Evolutionary conservation across 352 stramenopile species (phyloP).

Genomic region (Globisporangium viniferum): DNA sequence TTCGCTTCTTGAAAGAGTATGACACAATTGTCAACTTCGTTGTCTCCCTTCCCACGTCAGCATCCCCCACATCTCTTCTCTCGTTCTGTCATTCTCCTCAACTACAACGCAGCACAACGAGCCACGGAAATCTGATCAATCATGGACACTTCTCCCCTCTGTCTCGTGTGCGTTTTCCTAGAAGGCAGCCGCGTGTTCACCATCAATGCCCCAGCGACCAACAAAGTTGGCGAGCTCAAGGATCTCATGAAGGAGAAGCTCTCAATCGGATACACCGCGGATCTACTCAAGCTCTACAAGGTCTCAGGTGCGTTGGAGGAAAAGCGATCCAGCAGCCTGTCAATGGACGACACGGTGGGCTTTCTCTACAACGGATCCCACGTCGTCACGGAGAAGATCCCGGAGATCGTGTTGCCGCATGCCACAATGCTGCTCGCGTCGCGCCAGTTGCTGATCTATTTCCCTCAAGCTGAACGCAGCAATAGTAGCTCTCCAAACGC

Average conservation of each 20-base stretch:
- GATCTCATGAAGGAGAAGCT: not conserved
- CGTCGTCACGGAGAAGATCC: not conserved
- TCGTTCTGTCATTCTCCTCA: not conserved
- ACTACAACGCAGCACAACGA: too few relatives aligned
- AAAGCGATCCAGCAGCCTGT: not conserved
- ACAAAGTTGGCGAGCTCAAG: not conserved
- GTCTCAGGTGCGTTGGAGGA: not conserved
- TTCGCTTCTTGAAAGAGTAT: too few relatives aligned
- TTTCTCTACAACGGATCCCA: not conserved
- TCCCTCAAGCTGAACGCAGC: not conserved
- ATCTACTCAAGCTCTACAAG: constrained; percentile 6
- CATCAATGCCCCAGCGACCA: not conserved
- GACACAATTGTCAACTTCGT: too few relatives aligned
- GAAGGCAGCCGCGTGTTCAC: not conserved
- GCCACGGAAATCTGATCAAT: too few relatives aligned
- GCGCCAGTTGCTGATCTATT: not conserved
- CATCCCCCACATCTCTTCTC: not conserved
- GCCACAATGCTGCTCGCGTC: not conserved
- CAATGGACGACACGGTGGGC: not conserved
- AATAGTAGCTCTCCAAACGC: not conserved
- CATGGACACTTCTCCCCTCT: not conserved
- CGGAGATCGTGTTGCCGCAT: not conserved
- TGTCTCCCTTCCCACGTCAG: too few relatives aligned
- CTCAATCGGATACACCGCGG: not conserved
- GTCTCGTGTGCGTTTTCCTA: not conserved